Base-by-base conservation (phyloP, 345 rosid genomes). In the Boechera stricta region DNA sequence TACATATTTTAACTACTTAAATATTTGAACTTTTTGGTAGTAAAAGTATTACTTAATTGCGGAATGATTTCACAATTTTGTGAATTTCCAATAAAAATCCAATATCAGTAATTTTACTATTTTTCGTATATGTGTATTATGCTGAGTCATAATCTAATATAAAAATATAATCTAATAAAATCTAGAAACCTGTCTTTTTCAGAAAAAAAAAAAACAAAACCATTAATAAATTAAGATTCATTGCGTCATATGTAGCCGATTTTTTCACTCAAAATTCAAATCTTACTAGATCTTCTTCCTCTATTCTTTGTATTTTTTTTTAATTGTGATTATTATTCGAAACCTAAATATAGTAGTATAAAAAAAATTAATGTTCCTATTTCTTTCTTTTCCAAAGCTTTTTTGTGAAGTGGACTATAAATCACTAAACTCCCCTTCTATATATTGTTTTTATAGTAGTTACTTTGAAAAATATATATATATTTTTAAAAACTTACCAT, bases 261-360 rank as follows among this genome's bases (percentile, higher is more conserved):
- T 69, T 36, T 26, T 29, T 13, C 18, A 41, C 32, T 55, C 13
- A 7, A 45, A 18, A 4, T 11, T 44, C 13, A 58, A 44, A 45
- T 45, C 24, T 32, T 71, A 12, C 4, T 44, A 45, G 74, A 71
- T 58, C 44, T 71, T 32, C 33, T 44, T 47, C 57, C 32, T 31
- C 8, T 18, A 18, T 1, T 2, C 16, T 42, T 32, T 21, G 9
- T 31, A 41, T 29, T n/a, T n/a, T 24, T 16, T 0, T 16, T 31
- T 31, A 7, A 32, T 7, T 18, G 10, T 58, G 7, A 71, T 58
- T 58, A 59, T 0, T 24, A 48, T 47, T 45, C 10, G 10, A 3
- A 42, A 38, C 10, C 62, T 12, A 31, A 57, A 31, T 18, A 64
- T 57, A 56, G 5, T 10, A 56, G 28, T 58, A 29, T 39, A 39